Evolutionary conservation across 164 flowering plant species (phyloP), one percentile per base, ranked within the genome.

Genomic region (Vitis labrusca): DNA sequence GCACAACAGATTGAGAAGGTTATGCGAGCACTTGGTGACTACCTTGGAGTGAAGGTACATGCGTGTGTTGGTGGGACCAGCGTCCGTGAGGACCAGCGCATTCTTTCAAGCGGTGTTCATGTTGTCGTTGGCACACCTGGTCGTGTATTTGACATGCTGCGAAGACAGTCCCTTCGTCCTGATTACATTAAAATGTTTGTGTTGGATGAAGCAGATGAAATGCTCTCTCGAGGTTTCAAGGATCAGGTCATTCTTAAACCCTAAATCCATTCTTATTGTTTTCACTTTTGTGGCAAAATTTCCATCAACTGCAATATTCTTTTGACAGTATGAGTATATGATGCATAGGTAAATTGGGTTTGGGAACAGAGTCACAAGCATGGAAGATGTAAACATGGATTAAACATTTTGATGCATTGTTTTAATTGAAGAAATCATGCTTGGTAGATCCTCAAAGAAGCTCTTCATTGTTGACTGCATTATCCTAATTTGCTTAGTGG

Each of bases 1-100:
- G 93, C 93, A 2, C 93, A 89, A 32, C 89, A 87, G 74, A 89
- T 85, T 71, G 91, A 89, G 78, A 89, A 87, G 76, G 93, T 89
- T 54, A 89, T 87, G 93, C 73, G 89, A 23, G 91, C 93, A 1
- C 85, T 89, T 62, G 93, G 93, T 59, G 91, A 89, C 68, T 89
- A 84, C 70, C 81, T 87, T 53, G 87, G 88, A 50, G 91, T 87
- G 16, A 84, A 80, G 72, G 93, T 89, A 10, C 93, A 89, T 80
- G 89, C 89, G 54, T 89, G 91, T 81, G 91, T 87, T 64, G 91
- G 91, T 69, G 91, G 91, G 10, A 87, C 91, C 9, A 87, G 86
- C 67, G 89, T 87, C 50, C 82, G 84, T 47, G 89, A 87, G 73
- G 91, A 85, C 59, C 85, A 80, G 23, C 86, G 84, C 19, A 84